Base-by-base conservation (phyloP, 2,329 filamentous ascomycete species). In the Atkinsonella texensis region DNA sequence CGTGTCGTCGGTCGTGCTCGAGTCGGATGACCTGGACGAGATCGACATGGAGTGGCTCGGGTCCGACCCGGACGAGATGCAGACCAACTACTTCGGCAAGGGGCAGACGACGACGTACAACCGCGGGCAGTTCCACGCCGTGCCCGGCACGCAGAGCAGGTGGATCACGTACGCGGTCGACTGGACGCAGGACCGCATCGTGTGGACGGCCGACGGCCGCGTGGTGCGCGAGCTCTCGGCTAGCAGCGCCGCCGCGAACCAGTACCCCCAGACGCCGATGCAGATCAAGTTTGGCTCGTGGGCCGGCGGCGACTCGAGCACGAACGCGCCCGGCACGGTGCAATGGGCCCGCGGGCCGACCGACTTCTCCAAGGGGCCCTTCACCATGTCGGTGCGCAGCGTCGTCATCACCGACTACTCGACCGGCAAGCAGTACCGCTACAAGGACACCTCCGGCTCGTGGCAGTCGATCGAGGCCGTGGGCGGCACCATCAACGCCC, bases 21-120 rank as follows among this genome's bases (percentile, higher is more conserved):
- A 95, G 70, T 96, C 90, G 13, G 91, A 97, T 66, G 80, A 81
- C 61, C 78, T 96, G 44, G 93, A 98, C 68, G 93, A 98, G 72
- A 95, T 98, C 63, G 93, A 98, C 67, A 87, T 91, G 74, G 93
- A 98, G 69, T 97, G 90, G 88, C 79, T 98, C 23, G 93, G 93
- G 53, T 81, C 84, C 51, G 79, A 87, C 63, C 70, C 77, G 57
- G 72, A 74, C 52, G 76, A 95, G 67, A 87, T 95, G n/a, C 93
- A 98, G 70, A 86, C 83, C 59, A 98, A 98, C 70, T 98, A 95
- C 71, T 98, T 98, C 60, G 89, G 89, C 66, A 95, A 97, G 69
- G 93, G 91, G 50, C 77, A 87, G 59, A 90, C 88, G 0, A 84
- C 79, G 32, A 79, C 79, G n/a, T 95, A 91, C 73, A 89, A 94